phyloP scores from a whole-genome alignment of 164 flowering plant genomes.

The Sextonia rubra region DNA sequence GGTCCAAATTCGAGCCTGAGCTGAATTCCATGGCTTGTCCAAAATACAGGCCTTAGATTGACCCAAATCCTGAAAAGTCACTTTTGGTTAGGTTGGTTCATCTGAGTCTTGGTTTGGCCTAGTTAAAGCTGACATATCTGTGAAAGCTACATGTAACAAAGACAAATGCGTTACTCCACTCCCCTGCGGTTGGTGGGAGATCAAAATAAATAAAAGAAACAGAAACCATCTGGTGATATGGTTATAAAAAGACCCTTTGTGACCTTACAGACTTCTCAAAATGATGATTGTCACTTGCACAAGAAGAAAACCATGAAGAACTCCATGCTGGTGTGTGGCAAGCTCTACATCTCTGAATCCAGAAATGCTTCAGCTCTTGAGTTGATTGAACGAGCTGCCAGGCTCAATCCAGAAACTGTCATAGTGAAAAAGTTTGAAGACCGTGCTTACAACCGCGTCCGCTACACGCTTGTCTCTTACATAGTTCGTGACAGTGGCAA shows the following conservation, averaged over 20 bases:
- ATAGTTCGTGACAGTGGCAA: conserved; percentile 34
- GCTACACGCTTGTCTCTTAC: conserved; percentile 60
- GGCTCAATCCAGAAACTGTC: conserved; percentile 36
- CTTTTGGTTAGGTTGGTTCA: too few relatives aligned
- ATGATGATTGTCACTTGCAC: background rate
- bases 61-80: too few relatives aligned
- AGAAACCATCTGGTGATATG: background rate
- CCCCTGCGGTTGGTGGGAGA: too few relatives aligned
- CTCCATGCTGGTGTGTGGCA: conserved; percentile 56
- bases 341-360: conserved; percentile 64
- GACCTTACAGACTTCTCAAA: background rate
- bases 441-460: conserved; percentile 46
- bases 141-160: too few relatives aligned
- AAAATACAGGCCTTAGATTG: too few relatives aligned
- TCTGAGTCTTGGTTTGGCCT: too few relatives aligned
- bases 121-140: background rate
- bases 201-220: too few relatives aligned
- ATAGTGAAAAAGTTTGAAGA: conserved; percentile 65
- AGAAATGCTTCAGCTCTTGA: conserved; percentile 52
- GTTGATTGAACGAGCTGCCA: conserved; percentile 52
- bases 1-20: too few relatives aligned
- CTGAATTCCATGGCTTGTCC: too few relatives aligned
- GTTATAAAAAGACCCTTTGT: too few relatives aligned
- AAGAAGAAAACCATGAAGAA: conserved; percentile 15
- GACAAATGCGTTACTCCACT: too few relatives aligned